Conservation (phyloP, 2,329 filamentous ascomycete genomes). For the Ampelomyces quisqualis region DNA sequence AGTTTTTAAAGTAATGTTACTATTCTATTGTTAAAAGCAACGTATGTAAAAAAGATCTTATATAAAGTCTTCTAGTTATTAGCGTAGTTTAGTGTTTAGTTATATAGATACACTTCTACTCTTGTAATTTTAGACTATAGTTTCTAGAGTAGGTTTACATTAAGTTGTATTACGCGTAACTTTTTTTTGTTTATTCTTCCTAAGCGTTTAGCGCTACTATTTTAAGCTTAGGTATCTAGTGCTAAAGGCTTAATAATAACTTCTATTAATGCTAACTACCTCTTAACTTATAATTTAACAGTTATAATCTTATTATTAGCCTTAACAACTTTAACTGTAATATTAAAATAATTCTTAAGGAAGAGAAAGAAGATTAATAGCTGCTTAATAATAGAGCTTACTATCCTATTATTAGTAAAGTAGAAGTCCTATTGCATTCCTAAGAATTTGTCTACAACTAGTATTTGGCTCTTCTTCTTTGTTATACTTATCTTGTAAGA, state of each 20-base stretch:
- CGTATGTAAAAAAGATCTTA: background rate
- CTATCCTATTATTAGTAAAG: background rate
- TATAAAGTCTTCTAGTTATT: constrained; percentile 13
- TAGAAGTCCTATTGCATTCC: background rate
- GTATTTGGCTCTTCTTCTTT: constrained; percentile 1
- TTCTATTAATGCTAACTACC: background rate
- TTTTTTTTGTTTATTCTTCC: constrained; percentile 10
- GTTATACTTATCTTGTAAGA: constrained; percentile 1
- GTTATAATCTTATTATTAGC: no score
- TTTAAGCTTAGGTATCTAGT: constrained; percentile 11
- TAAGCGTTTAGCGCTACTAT: constrained; percentile 13
- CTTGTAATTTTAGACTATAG: constrained; percentile 4
- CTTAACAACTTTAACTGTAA: constrained; percentile 9
- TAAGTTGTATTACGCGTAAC: constrained; percentile 3
- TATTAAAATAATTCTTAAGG: constrained; percentile 1
- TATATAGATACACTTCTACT: constrained; percentile 9
- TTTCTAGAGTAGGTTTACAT: constrained; percentile 6
- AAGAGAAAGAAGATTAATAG: constrained; percentile 1
- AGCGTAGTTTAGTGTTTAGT: constrained; percentile 9
- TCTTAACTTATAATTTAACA: constrained; percentile 1
- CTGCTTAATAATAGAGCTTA: constrained; percentile 2
- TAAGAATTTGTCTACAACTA: background rate
- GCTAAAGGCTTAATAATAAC: constrained; percentile 10
- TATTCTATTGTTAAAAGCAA: background rate
- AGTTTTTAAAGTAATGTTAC: constrained; percentile 4